Percentiles rank a stretch among this genome's conserved stretches.
These are phyloP conservation scores for Hypoxylon sp. DNA, from an alignment of 2,329 filamentous ascomycete species.

Conservation along the genomic window DNA sequence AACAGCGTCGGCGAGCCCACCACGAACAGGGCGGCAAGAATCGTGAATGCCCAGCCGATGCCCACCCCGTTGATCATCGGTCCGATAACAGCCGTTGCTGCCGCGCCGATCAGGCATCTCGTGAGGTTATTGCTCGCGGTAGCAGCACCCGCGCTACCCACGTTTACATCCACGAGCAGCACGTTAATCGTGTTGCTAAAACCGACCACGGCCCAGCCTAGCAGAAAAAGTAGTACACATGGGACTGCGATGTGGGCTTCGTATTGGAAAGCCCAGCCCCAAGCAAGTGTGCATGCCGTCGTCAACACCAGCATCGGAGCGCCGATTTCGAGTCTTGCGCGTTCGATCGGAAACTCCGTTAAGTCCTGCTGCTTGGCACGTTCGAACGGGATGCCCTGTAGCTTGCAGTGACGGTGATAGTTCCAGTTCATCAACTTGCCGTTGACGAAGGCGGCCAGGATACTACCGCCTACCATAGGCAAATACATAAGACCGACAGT, in stretches of 20 bases:
- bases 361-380: conserved; percentile 58
- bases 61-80: conserved; percentile 58
- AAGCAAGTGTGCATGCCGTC: conserved; percentile 53
- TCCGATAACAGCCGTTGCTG: conserved; percentile 56
- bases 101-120: conserved; percentile 58
- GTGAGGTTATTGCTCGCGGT: conserved; percentile 60
- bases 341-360: conserved; percentile 49
- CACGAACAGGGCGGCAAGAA: conserved; percentile 51
- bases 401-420: conserved; percentile 65
- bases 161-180: conserved; percentile 60
- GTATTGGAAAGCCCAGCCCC: conserved; percentile 54
- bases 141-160: conserved; percentile 55
- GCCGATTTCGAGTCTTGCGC: conserved; percentile 52
- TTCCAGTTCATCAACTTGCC: conserved; percentile 70
- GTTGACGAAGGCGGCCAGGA: conserved; percentile 50
- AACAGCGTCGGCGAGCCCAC: conserved; percentile 50
- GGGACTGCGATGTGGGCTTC: conserved; percentile 51
- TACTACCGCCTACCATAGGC: conserved; percentile 54
- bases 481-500: conserved; percentile 57
- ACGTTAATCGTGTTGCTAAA: conserved; percentile 58
- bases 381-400: conserved; percentile 61
- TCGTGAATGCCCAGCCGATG: conserved; percentile 56
- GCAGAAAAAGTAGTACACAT: conserved; percentile 53
- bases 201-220: conserved; percentile 53
- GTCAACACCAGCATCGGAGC: conserved; percentile 59